Evolutionary conservation across 176 grass and related monocot species (phyloP).

Genomic region (Dendrocalamus sinicus): DNA sequence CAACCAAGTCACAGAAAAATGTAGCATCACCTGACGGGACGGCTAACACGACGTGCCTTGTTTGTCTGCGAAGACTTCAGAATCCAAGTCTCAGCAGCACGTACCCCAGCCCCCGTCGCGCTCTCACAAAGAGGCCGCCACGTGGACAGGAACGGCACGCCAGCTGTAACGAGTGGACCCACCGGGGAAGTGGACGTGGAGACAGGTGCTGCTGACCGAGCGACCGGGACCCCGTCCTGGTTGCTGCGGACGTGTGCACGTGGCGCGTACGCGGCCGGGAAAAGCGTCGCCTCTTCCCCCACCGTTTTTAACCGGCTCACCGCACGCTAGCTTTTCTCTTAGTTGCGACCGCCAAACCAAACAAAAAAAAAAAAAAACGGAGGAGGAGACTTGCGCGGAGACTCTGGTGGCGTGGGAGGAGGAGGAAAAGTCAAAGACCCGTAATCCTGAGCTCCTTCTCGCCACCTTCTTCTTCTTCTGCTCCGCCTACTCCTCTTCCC

Average conservation of each 20-base stretch:
- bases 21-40: too few species aligned
- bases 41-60: too few species aligned
- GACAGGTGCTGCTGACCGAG: not conserved
- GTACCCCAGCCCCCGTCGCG: too few species aligned
- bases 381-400: not conserved
- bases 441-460: slow-evolving; percentile 29
- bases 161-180: too few species aligned
- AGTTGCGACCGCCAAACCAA: not conserved
- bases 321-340: not conserved
- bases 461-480: slow-evolving; percentile 14
- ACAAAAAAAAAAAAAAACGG: not conserved
- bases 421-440: slow-evolving; percentile 36
- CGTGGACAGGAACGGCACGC: too few species aligned
- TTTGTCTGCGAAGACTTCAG: too few species aligned
- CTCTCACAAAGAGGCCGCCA: too few species aligned
- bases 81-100: too few species aligned
- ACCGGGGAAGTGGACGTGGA: too few species aligned
- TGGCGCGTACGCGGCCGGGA: slow-evolving; percentile 13
- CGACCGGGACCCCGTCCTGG: not conserved
- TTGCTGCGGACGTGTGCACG: not conserved
- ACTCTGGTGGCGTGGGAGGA: not conserved
- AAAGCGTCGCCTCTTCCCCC: not conserved
- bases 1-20: too few species aligned
- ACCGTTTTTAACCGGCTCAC: not conserved
- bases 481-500: not conserved